Percentiles rank a stretch among this genome's conserved stretches.
These are phyloP conservation scores for Scutellaria minor DNA, from an alignment of 257 asterid genomes.

Conservation along the genomic window DNA sequence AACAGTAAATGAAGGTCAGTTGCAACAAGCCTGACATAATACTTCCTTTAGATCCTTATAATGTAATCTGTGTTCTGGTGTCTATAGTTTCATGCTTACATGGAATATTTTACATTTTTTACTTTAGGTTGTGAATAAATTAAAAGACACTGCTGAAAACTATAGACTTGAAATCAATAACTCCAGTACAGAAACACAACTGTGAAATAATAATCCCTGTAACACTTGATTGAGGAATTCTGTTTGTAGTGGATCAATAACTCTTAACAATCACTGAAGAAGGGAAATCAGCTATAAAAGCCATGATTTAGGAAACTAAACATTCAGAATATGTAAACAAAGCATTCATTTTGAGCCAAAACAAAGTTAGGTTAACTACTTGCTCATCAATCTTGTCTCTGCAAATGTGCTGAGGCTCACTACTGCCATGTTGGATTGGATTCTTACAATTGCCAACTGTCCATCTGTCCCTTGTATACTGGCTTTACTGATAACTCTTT, in stretches of 20 bases:
- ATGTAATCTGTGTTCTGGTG: slow-evolving; percentile 20
- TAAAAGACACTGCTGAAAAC: background rate
- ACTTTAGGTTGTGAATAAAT: slow-evolving; percentile 11
- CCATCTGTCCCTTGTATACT: background rate
- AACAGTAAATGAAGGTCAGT: slow-evolving; percentile 50
- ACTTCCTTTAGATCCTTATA: slow-evolving; percentile 28
- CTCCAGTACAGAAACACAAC: background rate
- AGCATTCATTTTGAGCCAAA: background rate
- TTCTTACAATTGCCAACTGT: background rate
- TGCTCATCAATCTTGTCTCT: background rate
- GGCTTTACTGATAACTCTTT: background rate
- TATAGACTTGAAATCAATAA: background rate
- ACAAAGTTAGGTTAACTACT: background rate
- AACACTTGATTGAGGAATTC: slow-evolving; percentile 2
- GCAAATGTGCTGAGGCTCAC: background rate
- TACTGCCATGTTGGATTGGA: background rate
- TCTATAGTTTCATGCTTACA: slow-evolving; percentile 11
- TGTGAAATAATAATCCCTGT: background rate
- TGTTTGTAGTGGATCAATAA: background rate
- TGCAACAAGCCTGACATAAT: slow-evolving; percentile 43
- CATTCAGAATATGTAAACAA: background rate
- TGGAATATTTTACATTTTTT: slow-evolving; percentile 6
- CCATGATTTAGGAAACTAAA: background rate
- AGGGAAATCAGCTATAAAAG: background rate
- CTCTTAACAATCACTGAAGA: background rate